Conservation (phyloP, 441 rosid species). For the Sinapis alba region DNA sequence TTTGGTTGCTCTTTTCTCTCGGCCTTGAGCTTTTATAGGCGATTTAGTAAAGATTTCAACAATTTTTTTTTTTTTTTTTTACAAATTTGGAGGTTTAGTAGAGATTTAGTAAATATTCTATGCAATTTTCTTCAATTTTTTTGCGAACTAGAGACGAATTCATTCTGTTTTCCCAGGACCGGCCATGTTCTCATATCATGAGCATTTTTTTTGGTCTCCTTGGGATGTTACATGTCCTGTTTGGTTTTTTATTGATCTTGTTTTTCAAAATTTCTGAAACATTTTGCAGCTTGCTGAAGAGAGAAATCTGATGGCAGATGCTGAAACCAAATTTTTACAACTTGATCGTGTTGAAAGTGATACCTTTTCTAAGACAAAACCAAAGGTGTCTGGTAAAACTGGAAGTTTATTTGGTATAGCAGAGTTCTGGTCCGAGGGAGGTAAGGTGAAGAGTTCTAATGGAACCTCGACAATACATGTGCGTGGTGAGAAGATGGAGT, state of each 20-base stretch:
- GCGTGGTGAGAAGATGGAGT: conserved; percentile 7
- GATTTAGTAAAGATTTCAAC: no score
- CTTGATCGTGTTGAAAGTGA: conserved; percentile 38
- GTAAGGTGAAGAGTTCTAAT: neutral
- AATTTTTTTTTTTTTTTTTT: no score
- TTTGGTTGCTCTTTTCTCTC: neutral
- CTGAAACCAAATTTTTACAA: conserved; percentile 56
- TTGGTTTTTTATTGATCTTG: neutral
- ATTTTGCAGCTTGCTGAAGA: conserved; percentile 66
- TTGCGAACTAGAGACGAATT: no score
- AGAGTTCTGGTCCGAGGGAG: conserved; percentile 35
- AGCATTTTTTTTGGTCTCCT: neutral
- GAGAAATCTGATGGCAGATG: conserved; percentile 58
- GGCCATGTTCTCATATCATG: no score
- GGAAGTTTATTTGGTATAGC: conserved; percentile 30
- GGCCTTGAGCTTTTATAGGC: no score
- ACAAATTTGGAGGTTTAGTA: no score
- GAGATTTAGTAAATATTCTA: no score
- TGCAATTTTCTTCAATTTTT: no score
- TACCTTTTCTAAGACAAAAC: conserved; percentile 11
- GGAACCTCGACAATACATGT: conserved; percentile 1
- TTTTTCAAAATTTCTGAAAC: neutral
- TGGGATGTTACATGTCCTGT: neutral
- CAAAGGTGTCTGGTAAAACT: conserved; percentile 27
- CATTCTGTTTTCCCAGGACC: no score